Evolutionary conservation across 768 basidiomycete genomes (phyloP), one percentile per base, ranked within the genome.

Genomic region (Lyophyllum semitale): DNA sequence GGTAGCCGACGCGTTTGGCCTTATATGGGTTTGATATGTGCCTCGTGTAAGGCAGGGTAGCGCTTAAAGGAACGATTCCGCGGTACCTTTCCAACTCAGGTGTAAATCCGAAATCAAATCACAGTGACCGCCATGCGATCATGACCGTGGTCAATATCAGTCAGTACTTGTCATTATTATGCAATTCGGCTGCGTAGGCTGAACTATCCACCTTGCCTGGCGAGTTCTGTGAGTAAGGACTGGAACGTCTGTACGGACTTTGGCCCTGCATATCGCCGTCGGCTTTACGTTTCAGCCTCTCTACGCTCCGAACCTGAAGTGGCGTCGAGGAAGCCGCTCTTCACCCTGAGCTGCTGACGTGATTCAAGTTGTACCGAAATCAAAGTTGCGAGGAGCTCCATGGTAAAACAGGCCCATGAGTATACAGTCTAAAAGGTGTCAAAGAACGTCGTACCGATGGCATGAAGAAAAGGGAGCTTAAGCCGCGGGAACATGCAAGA

Each of bases 1-100:
- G 66, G 62, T 56, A 64, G 63, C 64, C 66, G 71, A 72, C 73
- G 75, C 69, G 66, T 62, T n/a, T 62, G 63, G 66, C 65, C 73
- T 78, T 79, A 78, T 73, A 77, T 72, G 71, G 72, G 54, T 61
- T 69, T 72, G 60, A 59, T 57, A 63, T 45, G 57, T 66, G 76
- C 76, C 78, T 77, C 77, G 76, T 78, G 77, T 66, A 59, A 71
- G 67, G 55, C 66, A 73, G 72, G 71, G 71, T 68, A 65, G 64
- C 65, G 59, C 63, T 65, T 65, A 62, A 64, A 61, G 63, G 47
- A 60, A 54, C 33, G 54, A 53, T 56, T 61, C 64, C 64, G 64
- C 66, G 67, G 67, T 49, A 58, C 55, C 56, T 54, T 49, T 57
- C 41, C 53, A 35, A 59, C 48, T 62, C 59, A 37, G 53, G 57